phyloP scores from a whole-genome alignment of 2,329 filamentous ascomycete species.

The Gaeumannomyces tritici region DNA sequence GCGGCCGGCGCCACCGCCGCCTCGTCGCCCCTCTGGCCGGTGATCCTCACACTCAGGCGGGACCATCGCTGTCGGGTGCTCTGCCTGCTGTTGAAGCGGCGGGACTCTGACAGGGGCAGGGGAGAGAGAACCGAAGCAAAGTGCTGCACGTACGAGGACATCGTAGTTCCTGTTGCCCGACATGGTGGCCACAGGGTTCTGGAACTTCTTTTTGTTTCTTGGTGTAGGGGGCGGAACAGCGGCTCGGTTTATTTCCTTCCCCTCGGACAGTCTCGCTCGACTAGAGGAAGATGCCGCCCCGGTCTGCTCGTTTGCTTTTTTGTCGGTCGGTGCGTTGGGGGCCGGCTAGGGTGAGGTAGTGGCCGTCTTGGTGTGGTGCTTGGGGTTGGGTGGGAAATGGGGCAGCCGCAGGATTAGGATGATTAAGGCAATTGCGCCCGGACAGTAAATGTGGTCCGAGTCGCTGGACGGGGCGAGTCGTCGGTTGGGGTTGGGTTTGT shows the following conservation, averaged over 20 bases:
- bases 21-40: too few relatives aligned
- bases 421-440: neutral
- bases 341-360: neutral
- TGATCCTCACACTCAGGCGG: neutral
- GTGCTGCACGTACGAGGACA: constrained; percentile 59
- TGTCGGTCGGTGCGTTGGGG: neutral
- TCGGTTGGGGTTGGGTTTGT: neutral
- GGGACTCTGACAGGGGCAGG: neutral
- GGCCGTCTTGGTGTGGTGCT: neutral
- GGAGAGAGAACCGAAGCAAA: neutral
- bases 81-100: neutral
- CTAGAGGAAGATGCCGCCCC: neutral
- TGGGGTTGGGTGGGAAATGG: neutral
- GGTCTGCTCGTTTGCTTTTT: neutral
- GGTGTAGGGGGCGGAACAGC: neutral
- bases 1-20: too few relatives aligned
- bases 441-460: neutral
- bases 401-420: neutral
- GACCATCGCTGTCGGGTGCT: neutral
- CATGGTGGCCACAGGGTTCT: constrained; percentile 43
- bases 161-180: constrained; percentile 98
- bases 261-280: neutral
- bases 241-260: neutral
- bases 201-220: neutral
- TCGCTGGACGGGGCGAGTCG: neutral